Evolutionary conservation across 495 filamentous ascomycete species (phyloP).

Genomic region (Neurospora tetraspora): DNA sequence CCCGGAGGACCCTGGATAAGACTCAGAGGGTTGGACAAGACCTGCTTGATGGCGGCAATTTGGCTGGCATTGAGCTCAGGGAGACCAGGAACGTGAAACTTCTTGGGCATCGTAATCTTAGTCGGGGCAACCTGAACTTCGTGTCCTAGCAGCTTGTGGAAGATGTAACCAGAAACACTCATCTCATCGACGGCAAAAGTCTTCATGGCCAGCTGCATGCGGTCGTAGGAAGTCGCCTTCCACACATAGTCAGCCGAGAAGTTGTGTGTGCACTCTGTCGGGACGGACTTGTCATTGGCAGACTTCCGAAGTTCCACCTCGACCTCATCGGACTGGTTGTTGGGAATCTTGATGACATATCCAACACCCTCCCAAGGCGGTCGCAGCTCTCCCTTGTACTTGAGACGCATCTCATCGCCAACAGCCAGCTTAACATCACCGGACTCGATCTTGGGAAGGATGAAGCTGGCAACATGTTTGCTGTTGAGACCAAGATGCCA

Average conservation of each 20-base stretch:
- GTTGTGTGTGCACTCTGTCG: slow-evolving; percentile 95
- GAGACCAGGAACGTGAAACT: slow-evolving; percentile 90
- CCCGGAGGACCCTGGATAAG: slow-evolving; percentile 96
- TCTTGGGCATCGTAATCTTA: slow-evolving; percentile 94
- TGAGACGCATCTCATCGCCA: slow-evolving; percentile 95
- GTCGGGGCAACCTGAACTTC: slow-evolving; percentile 92
- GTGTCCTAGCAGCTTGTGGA: slow-evolving; percentile 92
- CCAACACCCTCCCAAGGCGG: slow-evolving; percentile 96
- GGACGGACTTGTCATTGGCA: slow-evolving; percentile 79
- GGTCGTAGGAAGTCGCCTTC: slow-evolving; percentile 98
- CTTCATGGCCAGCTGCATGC: slow-evolving; percentile 99
- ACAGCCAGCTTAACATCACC: slow-evolving; percentile 97
- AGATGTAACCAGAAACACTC: slow-evolving; percentile 98
- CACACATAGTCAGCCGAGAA: slow-evolving; percentile 99
- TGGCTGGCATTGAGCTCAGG: slow-evolving; percentile 94
- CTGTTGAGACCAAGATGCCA: slow-evolving; percentile 98
- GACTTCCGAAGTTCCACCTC: slow-evolving; percentile 77
- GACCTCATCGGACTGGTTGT: slow-evolving; percentile 98
- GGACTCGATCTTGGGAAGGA: slow-evolving; percentile 92
- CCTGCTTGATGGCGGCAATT: slow-evolving; percentile 93
- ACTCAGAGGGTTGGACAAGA: slow-evolving; percentile 83
- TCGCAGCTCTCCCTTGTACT: slow-evolving; percentile 91
- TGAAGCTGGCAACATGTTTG: slow-evolving; percentile 93
- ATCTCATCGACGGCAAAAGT: slow-evolving; percentile 97
- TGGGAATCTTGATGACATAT: slow-evolving; percentile 98